A percentile compares a stretch with the other conserved stretches of the same genome.
These are phyloP conservation scores for Lyophyllum semitale DNA, from an alignment of 768 basidiomycete genomes.

Conservation along the genomic window DNA sequence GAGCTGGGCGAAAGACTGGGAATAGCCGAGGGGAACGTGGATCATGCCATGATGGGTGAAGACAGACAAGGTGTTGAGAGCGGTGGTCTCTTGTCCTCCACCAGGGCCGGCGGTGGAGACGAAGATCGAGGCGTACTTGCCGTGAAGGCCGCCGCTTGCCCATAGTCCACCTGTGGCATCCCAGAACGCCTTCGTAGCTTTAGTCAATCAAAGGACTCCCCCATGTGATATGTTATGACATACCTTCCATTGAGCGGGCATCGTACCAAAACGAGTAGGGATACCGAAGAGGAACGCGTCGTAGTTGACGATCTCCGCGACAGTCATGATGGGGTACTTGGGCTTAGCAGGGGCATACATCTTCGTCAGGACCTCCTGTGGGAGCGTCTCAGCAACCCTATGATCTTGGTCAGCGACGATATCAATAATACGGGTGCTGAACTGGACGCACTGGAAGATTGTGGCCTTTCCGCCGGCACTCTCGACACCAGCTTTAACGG, in stretches of 20 bases:
- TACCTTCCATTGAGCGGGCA: constrained; percentile 81
- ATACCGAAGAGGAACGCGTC: constrained; percentile 81
- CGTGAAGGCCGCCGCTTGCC: constrained; percentile 57
- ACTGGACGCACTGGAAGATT: constrained; percentile 54
- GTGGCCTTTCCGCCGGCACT: constrained; percentile 51
- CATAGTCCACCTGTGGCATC: constrained; percentile 75
- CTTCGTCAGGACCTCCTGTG: constrained; percentile 61
- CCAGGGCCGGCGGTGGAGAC: constrained; percentile 71
- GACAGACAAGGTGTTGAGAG: constrained; percentile 52
- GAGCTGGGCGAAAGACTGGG: constrained; percentile 38
- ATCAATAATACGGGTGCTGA: background rate
- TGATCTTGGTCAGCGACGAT: background rate
- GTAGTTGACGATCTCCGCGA: constrained; percentile 51
- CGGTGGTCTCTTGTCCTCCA: constrained; percentile 76
- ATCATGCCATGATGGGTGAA: constrained; percentile 73
- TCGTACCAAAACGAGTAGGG: constrained; percentile 80
- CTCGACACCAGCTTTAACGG: constrained; percentile 48
- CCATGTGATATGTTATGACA: background rate
- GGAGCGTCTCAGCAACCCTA: constrained; percentile 80
- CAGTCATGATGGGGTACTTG: constrained; percentile 66
- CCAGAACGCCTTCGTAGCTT: constrained; percentile 62
- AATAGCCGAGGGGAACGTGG: constrained; percentile 75
- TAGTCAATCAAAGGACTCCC: background rate
- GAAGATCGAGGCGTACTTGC: constrained; percentile 78
- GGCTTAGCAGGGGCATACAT: constrained; percentile 76